These are phyloP conservation scores for Fusarium robinianum DNA, from an alignment of 2,329 filamentous ascomycete genomes.

Conservation along the genomic window DNA sequence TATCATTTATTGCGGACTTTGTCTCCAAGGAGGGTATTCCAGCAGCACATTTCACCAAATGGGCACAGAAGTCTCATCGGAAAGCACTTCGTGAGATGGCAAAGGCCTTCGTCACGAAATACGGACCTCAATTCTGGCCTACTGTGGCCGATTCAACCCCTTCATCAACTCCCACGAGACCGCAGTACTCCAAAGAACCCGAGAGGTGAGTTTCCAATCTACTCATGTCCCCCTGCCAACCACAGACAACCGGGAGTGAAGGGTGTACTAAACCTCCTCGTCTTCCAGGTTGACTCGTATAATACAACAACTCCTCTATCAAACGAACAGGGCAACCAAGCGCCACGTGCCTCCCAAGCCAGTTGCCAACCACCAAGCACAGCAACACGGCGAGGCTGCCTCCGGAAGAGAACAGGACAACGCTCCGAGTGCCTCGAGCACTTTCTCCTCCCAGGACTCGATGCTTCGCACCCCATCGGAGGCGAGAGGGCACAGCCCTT, in stretches of 20 bases:
- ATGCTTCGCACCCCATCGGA: too few species aligned
- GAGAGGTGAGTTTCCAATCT: constrained; percentile 6
- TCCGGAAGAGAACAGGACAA: too few species aligned
- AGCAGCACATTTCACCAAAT: background rate
- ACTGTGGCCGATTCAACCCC: background rate
- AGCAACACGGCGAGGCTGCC: too few species aligned
- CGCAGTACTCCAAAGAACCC: background rate
- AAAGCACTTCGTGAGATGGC: constrained; percentile 5
- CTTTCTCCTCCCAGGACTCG: too few species aligned
- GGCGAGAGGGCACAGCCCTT: background rate
- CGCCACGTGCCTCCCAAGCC: too few species aligned
- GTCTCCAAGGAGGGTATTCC: background rate
- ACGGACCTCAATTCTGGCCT: constrained; percentile 12
- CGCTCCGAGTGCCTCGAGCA: too few species aligned
- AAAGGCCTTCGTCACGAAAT: constrained; percentile 7
- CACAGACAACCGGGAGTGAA: background rate
- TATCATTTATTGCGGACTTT: background rate
- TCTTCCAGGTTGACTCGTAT: constrained; percentile 1
- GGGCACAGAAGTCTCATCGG: background rate
- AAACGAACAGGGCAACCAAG: too few species aligned
- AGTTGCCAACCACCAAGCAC: too few species aligned
- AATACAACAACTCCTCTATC: too few species aligned
- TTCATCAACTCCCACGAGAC: constrained; percentile 1
- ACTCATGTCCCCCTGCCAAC: background rate
- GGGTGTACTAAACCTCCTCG: background rate